Base-by-base conservation (phyloP, 352 stramenopile species). In the Phytopythium mirpurense region DNA sequence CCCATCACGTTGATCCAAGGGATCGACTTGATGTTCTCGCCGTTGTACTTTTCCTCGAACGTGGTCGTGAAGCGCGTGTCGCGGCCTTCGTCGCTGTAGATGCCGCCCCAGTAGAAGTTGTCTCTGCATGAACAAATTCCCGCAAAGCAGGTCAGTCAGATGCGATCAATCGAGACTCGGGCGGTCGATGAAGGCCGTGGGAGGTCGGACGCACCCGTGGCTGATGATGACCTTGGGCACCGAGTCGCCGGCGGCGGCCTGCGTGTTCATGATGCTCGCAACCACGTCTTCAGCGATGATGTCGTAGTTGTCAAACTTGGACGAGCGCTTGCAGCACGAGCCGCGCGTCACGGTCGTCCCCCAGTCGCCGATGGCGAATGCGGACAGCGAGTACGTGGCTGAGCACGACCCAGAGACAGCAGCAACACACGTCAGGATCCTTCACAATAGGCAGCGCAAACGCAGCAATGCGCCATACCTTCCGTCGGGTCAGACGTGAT, bases 21-120 rank as follows among this genome's bases (percentile, higher is more conserved):
- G 29, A 92, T 63, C 8, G 46, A 67, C 32, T 74, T 67, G 40
- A 92, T 74, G 35, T 77, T 74, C 16, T 54, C 36, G n/a, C 69
- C 68, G 16, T 63, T 67, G 64, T 86, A 92, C 48, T 83, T 83
- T 42, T 59, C 66, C 49, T 91, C 81, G 48, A 91, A 91, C 24
- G 75, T 88, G 29, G 66, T 66, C 38, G 74, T 57, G 52, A 91
- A 91, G n/a, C 78, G 81, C 31, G 74, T 65, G 45, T 73, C 59
- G 15, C 61, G 66, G 29, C 77, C 80, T 4, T 52, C 54, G 53
- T 67, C 61, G 19, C 54, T 64, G 45, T 79, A 68, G 34, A 91
- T 66, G 19, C 81, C 81, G 54, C 82, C 80, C 81, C 81, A 91
- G 67, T 91, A 91, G 51, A 91, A 91, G 66, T 88, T 91, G 65